Percentiles rank a stretch among this genome's conserved stretches.
These are phyloP conservation scores for Groenewaldozyma auringiensis DNA, from an alignment of 1,139 yeast genomes.

Conservation along the genomic window DNA sequence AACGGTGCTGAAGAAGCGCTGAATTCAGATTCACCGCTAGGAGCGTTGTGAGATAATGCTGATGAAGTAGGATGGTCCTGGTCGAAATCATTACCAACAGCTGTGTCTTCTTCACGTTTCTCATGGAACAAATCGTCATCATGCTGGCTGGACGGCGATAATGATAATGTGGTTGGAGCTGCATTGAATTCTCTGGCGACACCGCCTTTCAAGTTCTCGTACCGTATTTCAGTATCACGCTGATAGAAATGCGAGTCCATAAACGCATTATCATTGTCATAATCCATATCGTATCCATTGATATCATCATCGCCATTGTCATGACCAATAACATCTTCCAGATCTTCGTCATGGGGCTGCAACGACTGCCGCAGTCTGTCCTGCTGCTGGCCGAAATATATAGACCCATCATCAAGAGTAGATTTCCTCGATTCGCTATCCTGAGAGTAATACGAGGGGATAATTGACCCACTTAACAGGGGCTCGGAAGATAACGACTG, in stretches of 20 bases:
- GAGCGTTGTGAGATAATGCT: neutral
- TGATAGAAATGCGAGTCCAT: neutral
- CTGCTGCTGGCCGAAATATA: neutral
- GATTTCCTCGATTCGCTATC: slow-evolving; percentile 1
- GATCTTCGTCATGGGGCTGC: neutral
- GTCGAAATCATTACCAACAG: too few species aligned
- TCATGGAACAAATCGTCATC: neutral
- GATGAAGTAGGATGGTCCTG: neutral
- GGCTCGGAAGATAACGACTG: slow-evolving; percentile 6
- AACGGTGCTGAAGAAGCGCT: slow-evolving; percentile 1
- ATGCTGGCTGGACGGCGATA: neutral
- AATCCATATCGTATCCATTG: slow-evolving; percentile 2
- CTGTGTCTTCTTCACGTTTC: neutral
- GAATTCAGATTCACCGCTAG: neutral
- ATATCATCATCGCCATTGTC: neutral
- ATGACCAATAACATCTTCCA: neutral
- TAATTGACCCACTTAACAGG: neutral
- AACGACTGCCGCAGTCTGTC: neutral
- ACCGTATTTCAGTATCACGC: neutral
- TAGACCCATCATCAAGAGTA: neutral
- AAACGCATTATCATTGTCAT: slow-evolving; percentile 3
- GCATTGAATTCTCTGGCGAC: neutral
- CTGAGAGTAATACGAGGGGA: slow-evolving; percentile 1
- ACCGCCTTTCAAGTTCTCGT: neutral
- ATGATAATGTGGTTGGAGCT: neutral